Evolutionary conservation across 805 yeast genomes (phyloP).

Genomic region (Yamadazyma endophytica): DNA sequence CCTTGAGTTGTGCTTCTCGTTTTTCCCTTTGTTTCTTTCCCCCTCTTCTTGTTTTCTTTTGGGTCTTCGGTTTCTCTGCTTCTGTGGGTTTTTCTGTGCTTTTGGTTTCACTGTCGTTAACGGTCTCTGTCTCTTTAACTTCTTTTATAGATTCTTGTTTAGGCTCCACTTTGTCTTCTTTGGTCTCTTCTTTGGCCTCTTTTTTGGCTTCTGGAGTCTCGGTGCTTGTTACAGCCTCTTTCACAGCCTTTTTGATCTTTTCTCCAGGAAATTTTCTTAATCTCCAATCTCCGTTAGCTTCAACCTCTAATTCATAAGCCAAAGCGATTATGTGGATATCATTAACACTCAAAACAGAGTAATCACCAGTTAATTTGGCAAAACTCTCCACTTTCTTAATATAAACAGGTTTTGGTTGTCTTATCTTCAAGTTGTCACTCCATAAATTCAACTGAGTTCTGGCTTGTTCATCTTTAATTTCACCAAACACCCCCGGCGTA

Average conservation of each 20-base stretch:
- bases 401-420: slow-evolving; percentile 71
- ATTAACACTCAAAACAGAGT: slow-evolving; percentile 76
- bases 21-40: slow-evolving; percentile 63
- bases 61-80: slow-evolving; percentile 7
- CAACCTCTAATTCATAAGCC: slow-evolving; percentile 81
- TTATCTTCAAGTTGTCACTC: slow-evolving; percentile 64
- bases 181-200: slow-evolving; percentile 8
- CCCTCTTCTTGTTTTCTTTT: slow-evolving; percentile 46
- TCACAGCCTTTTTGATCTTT: slow-evolving; percentile 18
- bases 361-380: slow-evolving; percentile 89
- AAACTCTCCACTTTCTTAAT: slow-evolving; percentile 68
- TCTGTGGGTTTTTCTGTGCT: slow-evolving; percentile 9
- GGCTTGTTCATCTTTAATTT: slow-evolving; percentile 82
- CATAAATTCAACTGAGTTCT: slow-evolving; percentile 75
- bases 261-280: slow-evolving; percentile 75
- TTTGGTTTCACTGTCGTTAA: slow-evolving; percentile 12
- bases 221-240: background rate
- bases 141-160: slow-evolving; percentile 3
- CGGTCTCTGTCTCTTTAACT: background rate
- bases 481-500: slow-evolving; percentile 87
- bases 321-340: slow-evolving; percentile 92
- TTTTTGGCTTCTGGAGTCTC: slow-evolving; percentile 3
- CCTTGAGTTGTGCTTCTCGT: slow-evolving; percentile 37
- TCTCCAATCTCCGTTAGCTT: slow-evolving; percentile 63
- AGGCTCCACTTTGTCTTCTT: slow-evolving; percentile 5